Evolutionary conservation across 1,284 basidiomycete genomes (phyloP), one percentile per base, ranked within the genome.

Genomic region (Papiliotrema flavescens): DNA sequence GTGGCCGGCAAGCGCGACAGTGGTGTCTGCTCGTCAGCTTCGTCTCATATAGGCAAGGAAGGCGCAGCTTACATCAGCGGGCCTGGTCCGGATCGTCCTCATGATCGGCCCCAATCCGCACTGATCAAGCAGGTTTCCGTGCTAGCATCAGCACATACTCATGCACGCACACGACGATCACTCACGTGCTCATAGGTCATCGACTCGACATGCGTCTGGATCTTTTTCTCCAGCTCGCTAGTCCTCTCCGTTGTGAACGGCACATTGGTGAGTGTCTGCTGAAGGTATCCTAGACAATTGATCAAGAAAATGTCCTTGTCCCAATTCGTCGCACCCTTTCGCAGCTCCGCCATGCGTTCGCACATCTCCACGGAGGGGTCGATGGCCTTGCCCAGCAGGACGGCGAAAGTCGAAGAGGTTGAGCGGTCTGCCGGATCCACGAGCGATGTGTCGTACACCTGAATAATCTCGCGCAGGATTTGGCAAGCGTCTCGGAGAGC

Each of bases 181-280:
- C 88, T 65, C 67, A 92, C 90, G 75, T 95, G 92, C 65, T 92
- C 86, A 47, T 86, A 84, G 8, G 85, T 87, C 56, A 96, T 80
- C 7, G 78, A 76, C 46, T 81, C 77, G 0, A 90, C 84, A 58
- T 85, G 80, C 47, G 80, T 76, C 50, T 87, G 82, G 43, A 93
- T 80, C n/a, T 85, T 74, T 2, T 73, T 75, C 57, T 85, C 81
- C 6, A 96, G 77, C 54, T 80, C 73, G 13, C 72, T 74, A 40
- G 81, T 81, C 65, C 89, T 85, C 44, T 81, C 80, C 1, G 70
- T 74, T 1, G 90, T 89, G 70, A 93, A 94, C 1, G 81, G 70
- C 65, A 85, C 90, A 0, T 83, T 78, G 61, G 89, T 84, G 14
- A 94, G 76, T 2, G 87, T 82, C 63, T 80, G 82, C 88, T 90